Evolutionary conservation across 2,329 filamentous ascomycete species (phyloP).

Genomic region (Myriosclerotinia scirpicola): DNA sequence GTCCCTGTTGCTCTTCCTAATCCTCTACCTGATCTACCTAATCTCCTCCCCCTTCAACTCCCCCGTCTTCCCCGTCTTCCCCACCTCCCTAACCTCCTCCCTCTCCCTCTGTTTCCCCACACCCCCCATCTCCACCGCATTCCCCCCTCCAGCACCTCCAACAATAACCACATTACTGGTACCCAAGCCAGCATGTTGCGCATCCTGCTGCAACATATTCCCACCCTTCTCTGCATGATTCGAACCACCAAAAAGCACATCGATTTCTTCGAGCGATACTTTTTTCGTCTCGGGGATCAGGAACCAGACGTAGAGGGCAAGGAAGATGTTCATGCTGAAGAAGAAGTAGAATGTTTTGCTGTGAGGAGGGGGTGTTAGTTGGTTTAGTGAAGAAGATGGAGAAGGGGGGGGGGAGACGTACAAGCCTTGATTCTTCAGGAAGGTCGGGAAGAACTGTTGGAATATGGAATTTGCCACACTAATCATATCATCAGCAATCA

Average conservation of each 20-base stretch:
- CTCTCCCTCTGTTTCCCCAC: background rate
- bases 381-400: background rate
- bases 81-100: background rate
- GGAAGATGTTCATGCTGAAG: conserved; percentile 49
- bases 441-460: conserved; percentile 23
- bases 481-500: background rate
- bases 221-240: conserved; percentile 16
- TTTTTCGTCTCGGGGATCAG: conserved; percentile 66
- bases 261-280: conserved; percentile 64
- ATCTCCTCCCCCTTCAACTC: background rate
- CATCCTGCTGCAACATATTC: conserved; percentile 10
- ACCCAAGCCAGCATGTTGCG: background rate
- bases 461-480: conserved; percentile 15
- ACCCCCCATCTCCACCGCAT: background rate
- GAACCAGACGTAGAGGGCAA: conserved; percentile 60
- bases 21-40: too few species aligned
- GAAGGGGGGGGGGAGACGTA: background rate
- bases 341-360: conserved; percentile 55
- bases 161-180: background rate
- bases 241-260: conserved; percentile 54
- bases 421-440: conserved; percentile 19
- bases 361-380: background rate
- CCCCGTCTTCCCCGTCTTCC: too few species aligned
- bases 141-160: background rate
- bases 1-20: background rate